phyloP scores from a whole-genome alignment of 495 filamentous ascomycete genomes.

The Clohesyomyces aquaticus region DNA sequence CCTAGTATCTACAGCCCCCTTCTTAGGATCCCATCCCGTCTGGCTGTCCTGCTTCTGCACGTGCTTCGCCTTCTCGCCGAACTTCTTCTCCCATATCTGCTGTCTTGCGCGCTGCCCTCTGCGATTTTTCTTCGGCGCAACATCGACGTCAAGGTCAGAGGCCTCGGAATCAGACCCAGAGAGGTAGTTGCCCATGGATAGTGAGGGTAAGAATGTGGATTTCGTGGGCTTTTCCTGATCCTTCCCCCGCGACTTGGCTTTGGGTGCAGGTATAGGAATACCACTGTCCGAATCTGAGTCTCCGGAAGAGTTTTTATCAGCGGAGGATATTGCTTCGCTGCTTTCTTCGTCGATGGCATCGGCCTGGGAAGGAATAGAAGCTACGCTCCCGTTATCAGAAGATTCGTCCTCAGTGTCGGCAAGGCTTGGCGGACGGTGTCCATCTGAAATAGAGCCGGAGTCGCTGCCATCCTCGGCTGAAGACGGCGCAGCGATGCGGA shows the following conservation, averaged over 20 bases:
- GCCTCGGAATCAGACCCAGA: conserved; percentile 79
- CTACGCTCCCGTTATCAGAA: conserved; percentile 36
- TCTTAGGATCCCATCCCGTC: conserved; percentile 58
- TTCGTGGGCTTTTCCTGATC: not conserved
- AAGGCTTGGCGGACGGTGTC: conserved; percentile 24
- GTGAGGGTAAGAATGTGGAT: conserved; percentile 81
- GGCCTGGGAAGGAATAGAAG: conserved; percentile 5
- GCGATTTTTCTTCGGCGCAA: conserved; percentile 70
- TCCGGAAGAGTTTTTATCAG: not conserved
- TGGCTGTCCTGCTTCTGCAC: conserved; percentile 51
- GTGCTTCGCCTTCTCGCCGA: conserved; percentile 74
- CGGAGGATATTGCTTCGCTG: not conserved
- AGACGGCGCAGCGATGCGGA: conserved; percentile 58
- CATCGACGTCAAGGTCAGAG: conserved; percentile 49
- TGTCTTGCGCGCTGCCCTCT: conserved; percentile 86
- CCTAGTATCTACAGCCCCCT: conserved; percentile 47
- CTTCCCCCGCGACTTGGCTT: not conserved
- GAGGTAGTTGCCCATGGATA: conserved; percentile 85
- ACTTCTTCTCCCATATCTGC: conserved; percentile 92
- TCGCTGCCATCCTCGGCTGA: conserved; percentile 54
- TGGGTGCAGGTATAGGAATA: not conserved
- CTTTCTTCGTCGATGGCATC: conserved; percentile 4
- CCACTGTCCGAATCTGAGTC: conserved; percentile 1
- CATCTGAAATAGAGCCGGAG: conserved; percentile 50
- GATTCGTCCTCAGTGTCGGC: conserved; percentile 47